These are phyloP conservation scores for Diaporthe sp. DNA, from an alignment of 2,329 filamentous ascomycete genomes.

Conservation along the genomic window DNA sequence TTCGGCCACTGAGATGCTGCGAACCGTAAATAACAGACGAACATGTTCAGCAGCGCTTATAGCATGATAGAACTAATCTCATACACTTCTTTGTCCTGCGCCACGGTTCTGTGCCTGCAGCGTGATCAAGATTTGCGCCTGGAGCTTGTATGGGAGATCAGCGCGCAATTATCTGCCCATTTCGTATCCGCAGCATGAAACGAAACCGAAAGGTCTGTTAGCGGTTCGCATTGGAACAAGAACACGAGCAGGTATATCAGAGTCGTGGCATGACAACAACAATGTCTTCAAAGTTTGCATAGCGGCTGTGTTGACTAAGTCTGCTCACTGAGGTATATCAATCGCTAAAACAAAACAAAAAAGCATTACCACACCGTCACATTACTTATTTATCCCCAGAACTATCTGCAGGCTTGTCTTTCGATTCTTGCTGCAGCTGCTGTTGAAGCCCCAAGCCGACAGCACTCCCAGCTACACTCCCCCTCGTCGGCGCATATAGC, in stretches of 20 bases:
- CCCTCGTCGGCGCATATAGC: neutral
- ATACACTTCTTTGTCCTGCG: neutral
- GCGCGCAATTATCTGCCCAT: neutral
- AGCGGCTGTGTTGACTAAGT: neutral
- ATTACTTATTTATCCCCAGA: neutral
- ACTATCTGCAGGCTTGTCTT: neutral
- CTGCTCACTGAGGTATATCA: conserved; percentile 4
- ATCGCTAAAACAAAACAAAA: conserved; percentile 18
- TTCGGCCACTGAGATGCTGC: conserved; percentile 3
- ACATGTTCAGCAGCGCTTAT: neutral
- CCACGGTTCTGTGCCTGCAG: neutral
- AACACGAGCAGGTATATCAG: too few species aligned
- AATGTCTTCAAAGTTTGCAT: conserved; percentile 3
- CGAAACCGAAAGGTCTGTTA: too few species aligned
- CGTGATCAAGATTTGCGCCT: neutral
- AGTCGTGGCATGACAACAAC: too few species aligned
- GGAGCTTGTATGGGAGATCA: neutral
- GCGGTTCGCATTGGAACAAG: too few species aligned
- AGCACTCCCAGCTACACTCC: neutral
- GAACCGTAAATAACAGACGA: conserved; percentile 14
- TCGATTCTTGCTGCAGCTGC: neutral
- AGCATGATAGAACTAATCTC: neutral
- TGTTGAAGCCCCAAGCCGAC: conserved; percentile 2
- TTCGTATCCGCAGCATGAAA: neutral
- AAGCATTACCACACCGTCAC: neutral